These are phyloP conservation scores for Phytophthora sp. DNA, from an alignment of 352 stramenopile species.

Conservation along the genomic window DNA sequence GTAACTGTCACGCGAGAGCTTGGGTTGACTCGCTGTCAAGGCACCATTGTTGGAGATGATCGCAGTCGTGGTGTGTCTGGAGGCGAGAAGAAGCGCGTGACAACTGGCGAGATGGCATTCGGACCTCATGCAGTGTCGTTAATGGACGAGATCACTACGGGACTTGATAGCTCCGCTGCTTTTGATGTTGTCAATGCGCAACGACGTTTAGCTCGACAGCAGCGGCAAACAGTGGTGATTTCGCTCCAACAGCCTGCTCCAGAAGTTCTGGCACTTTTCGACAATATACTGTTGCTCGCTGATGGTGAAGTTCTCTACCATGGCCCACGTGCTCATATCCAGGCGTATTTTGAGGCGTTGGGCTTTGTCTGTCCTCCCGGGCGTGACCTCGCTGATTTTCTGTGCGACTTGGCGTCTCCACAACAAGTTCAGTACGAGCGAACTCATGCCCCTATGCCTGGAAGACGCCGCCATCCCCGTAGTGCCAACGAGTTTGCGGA, in stretches of 20 bases:
- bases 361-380: constrained; percentile 59
- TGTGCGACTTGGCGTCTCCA: constrained; percentile 51
- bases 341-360: constrained; percentile 83
- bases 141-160: constrained; percentile 64
- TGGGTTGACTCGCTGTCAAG: constrained; percentile 50
- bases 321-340: constrained; percentile 61
- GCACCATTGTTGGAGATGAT: constrained; percentile 64
- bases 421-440: constrained; percentile 48
- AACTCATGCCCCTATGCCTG: constrained; percentile 25
- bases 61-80: constrained; percentile 74
- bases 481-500: constrained; percentile 48
- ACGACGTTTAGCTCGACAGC: constrained; percentile 36
- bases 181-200: constrained; percentile 52
- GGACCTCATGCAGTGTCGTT: constrained; percentile 56
- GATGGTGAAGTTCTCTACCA: constrained; percentile 90
- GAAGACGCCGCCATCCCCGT: constrained; percentile 33
- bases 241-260: constrained; percentile 89
- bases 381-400: constrained; percentile 51
- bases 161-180: constrained; percentile 52
- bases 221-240: constrained; percentile 68
- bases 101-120: constrained; percentile 86
- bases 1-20: constrained; percentile 37
- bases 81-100: constrained; percentile 93
- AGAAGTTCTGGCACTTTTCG: constrained; percentile 93
- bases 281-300: constrained; percentile 91